Base-by-base conservation (phyloP, 495 filamentous ascomycete genomes). In the Trichoderma gamsii region DNA sequence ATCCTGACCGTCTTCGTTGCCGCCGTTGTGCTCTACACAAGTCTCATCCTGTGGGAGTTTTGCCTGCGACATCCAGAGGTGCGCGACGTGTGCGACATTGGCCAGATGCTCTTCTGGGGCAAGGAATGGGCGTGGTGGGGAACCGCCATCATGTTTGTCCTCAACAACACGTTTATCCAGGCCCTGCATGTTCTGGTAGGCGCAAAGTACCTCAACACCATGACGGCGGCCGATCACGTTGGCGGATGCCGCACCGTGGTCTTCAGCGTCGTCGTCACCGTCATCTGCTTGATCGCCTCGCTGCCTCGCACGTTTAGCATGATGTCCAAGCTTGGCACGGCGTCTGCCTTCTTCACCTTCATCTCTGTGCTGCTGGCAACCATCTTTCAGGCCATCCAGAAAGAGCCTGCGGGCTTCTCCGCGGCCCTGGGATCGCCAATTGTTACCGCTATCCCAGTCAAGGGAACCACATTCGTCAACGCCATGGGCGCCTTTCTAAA, bases 111-210 rank as follows among this genome's bases (percentile, higher is more conserved):
- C 12, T 95, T 93, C 79, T 93, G 88, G 86, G 84, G 86, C 70
- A 86, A 89, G 73, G 86, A 83, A 69, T 87, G 87, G 81, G 92
- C 87, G 0, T 96, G 91, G 90, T 96, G 88, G 77, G 80, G 85
- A 51, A 96, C 92, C 0, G 92, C 90, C 3, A 79, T 90, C 71
- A 94, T 96, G 92, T 96, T 96, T 77, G 76, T 96, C 38, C 75
- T 95, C 69, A 96, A 96, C 82, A 96, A 96, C 71, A 96, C 91
- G 13, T 93, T 95, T 76, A 92, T 94, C 70, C 87, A 90, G 75
- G 84, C 86, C 78, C 41, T 29, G 69, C 67, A 63, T 27, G 67
- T 59, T 29, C 27, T 27, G 43, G 21, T 89, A 8, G 90, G 90
- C 51, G 86, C 91, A 38, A 87, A 92, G 70, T 96, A 93, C 69